Conservation (phyloP, 73 alveolate species). For the Urostyla sp. region DNA sequence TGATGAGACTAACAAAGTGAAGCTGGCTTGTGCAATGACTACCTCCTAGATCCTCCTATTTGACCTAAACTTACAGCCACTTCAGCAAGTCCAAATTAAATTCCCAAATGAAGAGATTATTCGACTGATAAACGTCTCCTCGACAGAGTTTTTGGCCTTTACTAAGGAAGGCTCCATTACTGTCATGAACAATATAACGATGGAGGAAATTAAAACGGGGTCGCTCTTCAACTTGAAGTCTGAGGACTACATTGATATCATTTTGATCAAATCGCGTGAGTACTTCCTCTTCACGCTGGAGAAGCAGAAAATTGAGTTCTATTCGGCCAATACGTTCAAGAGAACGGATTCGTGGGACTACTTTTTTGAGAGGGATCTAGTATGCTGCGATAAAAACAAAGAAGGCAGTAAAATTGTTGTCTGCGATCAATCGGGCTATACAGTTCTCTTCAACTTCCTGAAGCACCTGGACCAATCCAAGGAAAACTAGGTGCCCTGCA, state of each 20-base stretch:
- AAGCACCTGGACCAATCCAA: slow-evolving; percentile 62
- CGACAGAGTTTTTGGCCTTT: slow-evolving; percentile 56
- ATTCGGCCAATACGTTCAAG: slow-evolving; percentile 54
- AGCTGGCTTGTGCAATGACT: slow-evolving; percentile 31
- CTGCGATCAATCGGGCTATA: slow-evolving; percentile 47
- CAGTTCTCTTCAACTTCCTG: slow-evolving; percentile 62
- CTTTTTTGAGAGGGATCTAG: slow-evolving; percentile 62
- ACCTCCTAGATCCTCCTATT: slow-evolving; percentile 22
- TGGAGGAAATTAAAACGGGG: slow-evolving; percentile 47
- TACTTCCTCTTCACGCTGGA: slow-evolving; percentile 66
- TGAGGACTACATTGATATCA: slow-evolving; percentile 66
- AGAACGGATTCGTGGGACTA: slow-evolving; percentile 67
- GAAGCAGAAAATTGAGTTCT: slow-evolving; percentile 67
- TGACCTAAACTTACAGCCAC: slow-evolving; percentile 36
- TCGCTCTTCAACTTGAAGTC: slow-evolving; percentile 61
- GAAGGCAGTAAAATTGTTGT: slow-evolving; percentile 69
- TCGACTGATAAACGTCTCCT: slow-evolving; percentile 48
- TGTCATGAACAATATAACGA: slow-evolving; percentile 37
- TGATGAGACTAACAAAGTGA: slow-evolving; percentile 52
- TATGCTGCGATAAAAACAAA: slow-evolving; percentile 59
- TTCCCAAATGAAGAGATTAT: slow-evolving; percentile 58
- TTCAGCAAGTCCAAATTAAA: slow-evolving; percentile 14
- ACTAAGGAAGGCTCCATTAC: slow-evolving; percentile 68
- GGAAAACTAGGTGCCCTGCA: slow-evolving; percentile 58
- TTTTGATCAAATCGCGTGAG: slow-evolving; percentile 56